Conservation (phyloP, 2,329 filamentous ascomycete species). For the Alternaria sp. region DNA sequence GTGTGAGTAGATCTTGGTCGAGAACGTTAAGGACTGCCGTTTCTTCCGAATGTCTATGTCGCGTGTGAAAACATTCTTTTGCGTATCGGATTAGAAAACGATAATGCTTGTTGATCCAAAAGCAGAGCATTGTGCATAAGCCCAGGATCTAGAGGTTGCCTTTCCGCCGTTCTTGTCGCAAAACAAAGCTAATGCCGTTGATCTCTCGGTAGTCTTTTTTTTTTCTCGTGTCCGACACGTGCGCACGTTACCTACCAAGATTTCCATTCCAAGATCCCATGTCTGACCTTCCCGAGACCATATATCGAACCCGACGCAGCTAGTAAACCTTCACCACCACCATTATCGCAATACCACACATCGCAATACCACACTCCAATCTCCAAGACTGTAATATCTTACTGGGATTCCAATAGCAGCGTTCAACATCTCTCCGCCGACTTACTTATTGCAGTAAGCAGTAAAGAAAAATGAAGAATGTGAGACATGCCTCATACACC, state of each 20-base stretch:
- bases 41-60: background rate
- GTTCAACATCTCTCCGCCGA: slow-evolving; percentile 20
- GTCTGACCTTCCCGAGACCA: background rate
- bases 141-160: background rate
- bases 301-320: background rate
- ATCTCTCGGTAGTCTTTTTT: background rate
- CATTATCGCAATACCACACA: slow-evolving; percentile 7
- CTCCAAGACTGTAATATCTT: slow-evolving; percentile 22
- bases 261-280: background rate
- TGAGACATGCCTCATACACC: slow-evolving; percentile 15
- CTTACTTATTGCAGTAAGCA: slow-evolving; percentile 24
- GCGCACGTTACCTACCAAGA: background rate
- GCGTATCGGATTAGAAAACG: background rate
- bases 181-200: background rate
- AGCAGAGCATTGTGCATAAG: slow-evolving; percentile 1
- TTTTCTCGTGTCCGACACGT: background rate
- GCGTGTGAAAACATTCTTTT: background rate
- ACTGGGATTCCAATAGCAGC: slow-evolving; percentile 35
- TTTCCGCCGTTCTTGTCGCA: background rate
- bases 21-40: background rate
- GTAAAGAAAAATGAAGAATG: slow-evolving; percentile 13
- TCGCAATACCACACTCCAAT: background rate
- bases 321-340: slow-evolving; percentile 10
- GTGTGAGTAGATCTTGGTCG: background rate
- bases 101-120: background rate